Conservation (phyloP, 2,329 filamentous ascomycete genomes). For the Tolypocladium amazonense region DNA sequence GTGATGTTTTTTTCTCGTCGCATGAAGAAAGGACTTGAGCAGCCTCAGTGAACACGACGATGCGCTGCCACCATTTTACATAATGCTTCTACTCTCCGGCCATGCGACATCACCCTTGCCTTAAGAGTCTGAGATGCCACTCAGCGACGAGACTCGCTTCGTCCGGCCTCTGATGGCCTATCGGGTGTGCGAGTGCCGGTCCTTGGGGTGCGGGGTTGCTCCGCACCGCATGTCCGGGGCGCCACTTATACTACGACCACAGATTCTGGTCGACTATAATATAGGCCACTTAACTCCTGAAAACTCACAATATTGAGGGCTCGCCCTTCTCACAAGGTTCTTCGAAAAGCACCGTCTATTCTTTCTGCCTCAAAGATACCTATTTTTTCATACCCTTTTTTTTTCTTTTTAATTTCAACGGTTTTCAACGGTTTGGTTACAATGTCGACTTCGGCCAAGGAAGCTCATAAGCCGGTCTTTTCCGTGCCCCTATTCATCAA, state of each 20-base stretch:
- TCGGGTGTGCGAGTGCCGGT: background rate
- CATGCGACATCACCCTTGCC: background rate
- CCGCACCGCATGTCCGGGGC: background rate
- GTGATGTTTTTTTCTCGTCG: too few relatives aligned
- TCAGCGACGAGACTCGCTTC: background rate
- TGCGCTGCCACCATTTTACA: background rate
- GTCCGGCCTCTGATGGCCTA: background rate
- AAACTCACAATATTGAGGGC: background rate
- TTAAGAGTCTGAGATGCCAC: background rate
- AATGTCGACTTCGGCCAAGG: background rate
- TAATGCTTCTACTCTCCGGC: background rate
- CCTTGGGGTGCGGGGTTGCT: background rate
- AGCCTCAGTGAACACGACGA: background rate
- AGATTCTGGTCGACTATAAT: background rate
- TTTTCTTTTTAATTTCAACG: too few relatives aligned
- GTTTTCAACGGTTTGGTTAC: background rate
- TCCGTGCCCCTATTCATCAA: slow-evolving; percentile 31
- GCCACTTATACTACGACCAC: background rate
- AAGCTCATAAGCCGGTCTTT: background rate
- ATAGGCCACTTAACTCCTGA: background rate
- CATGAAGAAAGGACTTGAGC: too few relatives aligned
- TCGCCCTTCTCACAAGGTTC: background rate
- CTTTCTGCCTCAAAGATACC: background rate
- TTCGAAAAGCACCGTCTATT: background rate
- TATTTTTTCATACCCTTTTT: too few relatives aligned